Base-by-base conservation (phyloP, 1,139 yeast genomes). In the Wickerhamomyces sp. region DNA sequence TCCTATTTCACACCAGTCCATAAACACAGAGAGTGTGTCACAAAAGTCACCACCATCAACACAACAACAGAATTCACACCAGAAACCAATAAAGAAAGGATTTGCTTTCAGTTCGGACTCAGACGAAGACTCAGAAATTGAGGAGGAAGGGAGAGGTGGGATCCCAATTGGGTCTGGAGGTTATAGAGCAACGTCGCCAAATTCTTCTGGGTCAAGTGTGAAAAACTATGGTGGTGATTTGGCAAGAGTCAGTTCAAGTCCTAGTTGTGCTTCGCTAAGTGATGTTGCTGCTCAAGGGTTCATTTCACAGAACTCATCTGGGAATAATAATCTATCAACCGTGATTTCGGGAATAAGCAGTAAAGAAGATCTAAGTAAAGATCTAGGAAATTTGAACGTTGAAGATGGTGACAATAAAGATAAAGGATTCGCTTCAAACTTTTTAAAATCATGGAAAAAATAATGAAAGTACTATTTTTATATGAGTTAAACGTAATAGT, bases 221-320 rank as follows among this genome's bases (percentile, higher is more conserved):
- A 47, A 48, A 33, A 47, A 45, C 37, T 39, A 35, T 13, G 43
- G 41, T 35, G 51, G 44, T 33, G 47, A 41, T 45, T 37, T 54
- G 38, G 45, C 51, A 36, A 53, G 49, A 45, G 50, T 56, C 40
- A 43, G 60, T 41, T 46, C 61, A 23, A 52, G 61, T 3, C 58
- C 62, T 38, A 54, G 62, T 43, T 54, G 49, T 42, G 60, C 64
- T 3, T 68, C 79, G 10, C 62, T 76, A 36, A 74, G 78, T 42
- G 78, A 75, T 52, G 78, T 78, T 26, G 82, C 82, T 3, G 81
- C 74, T 11, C 59, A 61, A 11, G 71, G 71, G 1, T 64, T 56
- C 40, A 64, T 66, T 37, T 56, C 66, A 1, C 67, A 64, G 29
- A 53, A 60, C 9, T 36, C 50, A 10, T 41, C 43, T 10, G 27